phyloP scores from a whole-genome alignment of 768 basidiomycete genomes.

The Pleurotus eryngii region DNA sequence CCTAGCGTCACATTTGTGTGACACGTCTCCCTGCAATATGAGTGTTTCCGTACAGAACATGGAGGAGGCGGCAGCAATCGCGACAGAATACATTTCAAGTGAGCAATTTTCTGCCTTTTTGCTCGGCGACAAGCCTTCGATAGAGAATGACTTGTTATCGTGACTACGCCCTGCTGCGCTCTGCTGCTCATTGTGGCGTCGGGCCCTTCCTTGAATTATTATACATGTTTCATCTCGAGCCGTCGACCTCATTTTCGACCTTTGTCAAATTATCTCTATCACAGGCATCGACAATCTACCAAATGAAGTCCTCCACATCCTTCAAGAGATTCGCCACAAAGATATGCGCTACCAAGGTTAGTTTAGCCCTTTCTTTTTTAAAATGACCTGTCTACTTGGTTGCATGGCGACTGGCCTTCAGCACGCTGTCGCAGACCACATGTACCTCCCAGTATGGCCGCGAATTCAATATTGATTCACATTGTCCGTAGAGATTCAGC shows the following conservation, averaged over 20 bases:
- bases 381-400: neutral
- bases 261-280: constrained; percentile 6
- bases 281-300: constrained; percentile 46
- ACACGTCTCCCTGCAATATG: neutral
- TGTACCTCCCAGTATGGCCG: neutral
- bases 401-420: neutral
- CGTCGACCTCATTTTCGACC: neutral
- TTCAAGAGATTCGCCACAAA: constrained; percentile 42
- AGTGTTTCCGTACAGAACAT: constrained; percentile 24
- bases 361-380: neutral
- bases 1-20: neutral
- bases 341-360: constrained; percentile 37
- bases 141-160: neutral
- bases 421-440: neutral
- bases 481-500: constrained; percentile 31
- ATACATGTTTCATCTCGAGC: neutral
- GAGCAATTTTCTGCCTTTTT: constrained; percentile 14
- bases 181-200: neutral
- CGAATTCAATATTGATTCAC: neutral
- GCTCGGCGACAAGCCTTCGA: neutral
- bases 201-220: neutral
- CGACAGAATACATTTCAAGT: constrained; percentile 45
- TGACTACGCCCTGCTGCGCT: neutral
- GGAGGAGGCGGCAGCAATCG: constrained; percentile 42
- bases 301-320: constrained; percentile 41